Evolutionary conservation across 139 green algal species (phyloP).

Genomic region (Eudorina sp.): DNA sequence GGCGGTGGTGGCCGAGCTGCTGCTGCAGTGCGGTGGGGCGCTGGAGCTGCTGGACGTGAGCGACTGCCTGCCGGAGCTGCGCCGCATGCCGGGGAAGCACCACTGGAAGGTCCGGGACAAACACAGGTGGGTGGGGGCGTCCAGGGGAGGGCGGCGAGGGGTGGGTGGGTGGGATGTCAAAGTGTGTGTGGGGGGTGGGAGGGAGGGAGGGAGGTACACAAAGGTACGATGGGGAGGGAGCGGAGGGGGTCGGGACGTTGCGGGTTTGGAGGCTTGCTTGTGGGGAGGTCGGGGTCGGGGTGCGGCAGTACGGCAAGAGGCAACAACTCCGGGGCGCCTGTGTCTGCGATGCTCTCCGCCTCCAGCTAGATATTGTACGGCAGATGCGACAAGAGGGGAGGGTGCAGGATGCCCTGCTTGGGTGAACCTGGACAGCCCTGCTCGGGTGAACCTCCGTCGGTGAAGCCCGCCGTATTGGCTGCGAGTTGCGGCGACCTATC

Average conservation of each 20-base stretch:
- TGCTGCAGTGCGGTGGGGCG: conserved; percentile 63
- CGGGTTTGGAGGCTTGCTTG: neutral
- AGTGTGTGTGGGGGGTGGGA: neutral
- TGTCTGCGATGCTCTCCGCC: too few relatives aligned
- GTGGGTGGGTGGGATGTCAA: neutral
- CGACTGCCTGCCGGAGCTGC: conserved; percentile 82
- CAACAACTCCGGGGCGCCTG: too few relatives aligned
- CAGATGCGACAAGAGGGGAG: too few relatives aligned
- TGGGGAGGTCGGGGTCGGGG: too few relatives aligned
- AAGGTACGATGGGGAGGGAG: neutral
- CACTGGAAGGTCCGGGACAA: conserved; percentile 88
- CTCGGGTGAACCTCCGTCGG: too few relatives aligned
- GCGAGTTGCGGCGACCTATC: too few relatives aligned
- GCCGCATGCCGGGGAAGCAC: conserved; percentile 79
- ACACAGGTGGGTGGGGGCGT: conserved; percentile 46
- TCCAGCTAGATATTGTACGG: too few relatives aligned
- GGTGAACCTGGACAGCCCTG: too few relatives aligned
- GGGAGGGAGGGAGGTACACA: neutral
- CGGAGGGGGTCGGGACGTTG: neutral
- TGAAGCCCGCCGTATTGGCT: too few relatives aligned
- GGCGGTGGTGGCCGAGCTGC: conserved; percentile 96
- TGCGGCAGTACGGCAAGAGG: too few relatives aligned
- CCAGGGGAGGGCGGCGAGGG: too few relatives aligned
- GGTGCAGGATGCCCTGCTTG: too few relatives aligned
- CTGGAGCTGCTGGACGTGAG: conserved; percentile 93